Evolutionary conservation across 164 flowering plant species (phyloP).

Genomic region (Chimonanthus praecox): DNA sequence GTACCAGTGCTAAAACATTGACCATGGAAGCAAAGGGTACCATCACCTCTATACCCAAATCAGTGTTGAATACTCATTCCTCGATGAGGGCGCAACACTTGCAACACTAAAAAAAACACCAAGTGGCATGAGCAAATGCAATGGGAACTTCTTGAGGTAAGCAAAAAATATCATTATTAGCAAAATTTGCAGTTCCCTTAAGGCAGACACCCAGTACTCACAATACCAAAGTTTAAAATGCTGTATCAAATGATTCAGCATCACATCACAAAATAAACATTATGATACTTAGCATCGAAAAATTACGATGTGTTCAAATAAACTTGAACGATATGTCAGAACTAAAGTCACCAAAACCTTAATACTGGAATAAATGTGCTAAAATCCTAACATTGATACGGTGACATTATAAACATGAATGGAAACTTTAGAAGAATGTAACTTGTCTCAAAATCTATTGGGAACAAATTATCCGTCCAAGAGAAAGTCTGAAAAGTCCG

Average conservation of each 20-base stretch:
- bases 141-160: background rate
- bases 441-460: background rate
- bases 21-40: background rate
- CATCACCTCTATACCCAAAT: background rate
- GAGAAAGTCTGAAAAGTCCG: background rate
- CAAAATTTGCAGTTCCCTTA: too few relatives aligned
- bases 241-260: background rate
- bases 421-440: background rate
- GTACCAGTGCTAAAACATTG: background rate
- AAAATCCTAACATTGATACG: background rate
- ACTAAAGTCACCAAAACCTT: background rate
- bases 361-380: too few relatives aligned
- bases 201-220: too few relatives aligned
- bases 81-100: too few relatives aligned
- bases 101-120: background rate
- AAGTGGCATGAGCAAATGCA: background rate
- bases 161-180: background rate
- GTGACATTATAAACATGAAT: background rate
- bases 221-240: background rate
- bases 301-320: background rate
- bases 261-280: background rate
- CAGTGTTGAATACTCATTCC: background rate
- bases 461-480: background rate
- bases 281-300: background rate
- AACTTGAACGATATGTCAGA: background rate